Percentiles rank a stretch among this genome's conserved stretches.
Evolutionary conservation across 2,329 filamentous ascomycete species (phyloP).

Genomic region (Fusarium goolgardi): DNA sequence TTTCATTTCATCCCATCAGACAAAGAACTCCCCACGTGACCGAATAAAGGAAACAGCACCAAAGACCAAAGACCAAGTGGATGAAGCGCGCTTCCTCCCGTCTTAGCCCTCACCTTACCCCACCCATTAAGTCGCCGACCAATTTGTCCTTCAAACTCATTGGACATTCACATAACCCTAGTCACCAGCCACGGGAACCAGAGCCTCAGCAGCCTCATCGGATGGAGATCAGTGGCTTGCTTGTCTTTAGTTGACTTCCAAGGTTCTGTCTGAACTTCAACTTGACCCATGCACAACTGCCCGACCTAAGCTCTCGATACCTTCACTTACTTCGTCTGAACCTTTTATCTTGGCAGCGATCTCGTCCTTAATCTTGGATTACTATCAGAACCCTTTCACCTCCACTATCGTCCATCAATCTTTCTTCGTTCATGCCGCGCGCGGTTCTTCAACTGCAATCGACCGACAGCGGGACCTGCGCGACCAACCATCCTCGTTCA

Average conservation of each 20-base stretch:
- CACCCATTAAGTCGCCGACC: slow-evolving; percentile 2
- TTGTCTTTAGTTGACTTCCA: slow-evolving; percentile 24
- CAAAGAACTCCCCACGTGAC: slow-evolving; percentile 17
- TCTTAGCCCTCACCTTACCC: slow-evolving; percentile 15
- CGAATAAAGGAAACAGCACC: neutral
- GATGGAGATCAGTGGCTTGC: slow-evolving; percentile 38
- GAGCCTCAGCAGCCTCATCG: slow-evolving; percentile 45
- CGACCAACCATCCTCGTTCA: slow-evolving; percentile 43
- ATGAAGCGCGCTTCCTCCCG: slow-evolving; percentile 33
- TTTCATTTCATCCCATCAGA: neutral
- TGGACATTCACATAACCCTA: slow-evolving; percentile 32
- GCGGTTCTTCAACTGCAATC: slow-evolving; percentile 45
- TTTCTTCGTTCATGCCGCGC: slow-evolving; percentile 37
- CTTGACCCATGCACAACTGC: slow-evolving; percentile 32
- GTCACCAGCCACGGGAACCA: slow-evolving; percentile 43
- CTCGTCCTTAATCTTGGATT: neutral
- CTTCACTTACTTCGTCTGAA: slow-evolving; percentile 13
- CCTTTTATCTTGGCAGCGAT: neutral
- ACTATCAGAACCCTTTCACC: neutral
- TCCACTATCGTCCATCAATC: neutral
- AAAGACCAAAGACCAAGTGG: slow-evolving; percentile 4
- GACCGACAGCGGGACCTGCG: slow-evolving; percentile 42
- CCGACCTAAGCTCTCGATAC: slow-evolving; percentile 29
- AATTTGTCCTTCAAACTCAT: slow-evolving; percentile 7
- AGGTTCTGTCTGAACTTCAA: slow-evolving; percentile 24